Base-by-base conservation (phyloP, 129 eudicot species). In the Artemisia argyi region DNA sequence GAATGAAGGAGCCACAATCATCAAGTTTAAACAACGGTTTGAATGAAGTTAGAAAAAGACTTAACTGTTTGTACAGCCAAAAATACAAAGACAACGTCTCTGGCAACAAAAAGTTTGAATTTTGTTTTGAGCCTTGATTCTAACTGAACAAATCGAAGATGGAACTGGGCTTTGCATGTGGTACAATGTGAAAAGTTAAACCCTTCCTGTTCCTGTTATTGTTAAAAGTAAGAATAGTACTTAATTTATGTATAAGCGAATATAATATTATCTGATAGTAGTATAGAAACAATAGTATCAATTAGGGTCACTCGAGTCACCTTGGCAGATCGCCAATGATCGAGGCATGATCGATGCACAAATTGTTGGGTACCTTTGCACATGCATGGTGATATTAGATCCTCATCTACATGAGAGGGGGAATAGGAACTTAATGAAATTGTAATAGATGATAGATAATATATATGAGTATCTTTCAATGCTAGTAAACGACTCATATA, bases 171-270 rank as follows among this genome's bases (percentile, higher is more conserved):
- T 81, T 88, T 88, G 83, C 97, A 91, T 63, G 97, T 91, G 1
- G 97, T 91, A 81, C 97, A 91, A 79, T 91, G 97, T 20, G 96
- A 86, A 79, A 88, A 91, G 53, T 96, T 88, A 84, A 82, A 85
- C 24, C 96, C 97, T 20, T 20, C 22, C 1, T 20, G 22, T 69
- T 88, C 97, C 97, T 91, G 72, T 71, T 44, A 7, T 39, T 30
- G 9, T 39, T 39, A 17, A 63, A 16, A 63, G 70, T 61, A 77
- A 61, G 22, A 58, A 22, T 39, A 7, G 44, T 39, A 6, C 30
- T 28, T 28, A 28, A 28, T 28, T 28, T 28, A 28, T 28, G 30
- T 28, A 28, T 28, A 28, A 28, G 30, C 4, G 3, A 28, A 28
- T 28, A 28, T 28, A 28, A 28, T 28, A 28, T 28, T 28, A 28